Conservation (phyloP, 2,329 filamentous ascomycete genomes). For the Xylaria arbuscula region DNA sequence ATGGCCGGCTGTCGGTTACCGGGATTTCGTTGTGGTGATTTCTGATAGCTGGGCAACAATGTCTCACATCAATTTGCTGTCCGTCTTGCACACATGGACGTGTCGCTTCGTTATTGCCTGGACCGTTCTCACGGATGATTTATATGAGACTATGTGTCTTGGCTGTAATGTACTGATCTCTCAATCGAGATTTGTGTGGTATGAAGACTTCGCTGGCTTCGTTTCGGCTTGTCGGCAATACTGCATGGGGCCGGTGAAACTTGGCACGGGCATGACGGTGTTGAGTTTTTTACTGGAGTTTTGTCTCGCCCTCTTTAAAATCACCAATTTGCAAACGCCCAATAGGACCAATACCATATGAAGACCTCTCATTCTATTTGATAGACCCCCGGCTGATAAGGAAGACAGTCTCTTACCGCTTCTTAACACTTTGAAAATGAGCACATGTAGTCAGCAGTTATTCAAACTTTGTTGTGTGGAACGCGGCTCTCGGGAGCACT, state of each 20-base stretch:
- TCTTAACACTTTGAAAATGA: neutral
- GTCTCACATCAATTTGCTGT: neutral
- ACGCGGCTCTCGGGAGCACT: slow-evolving; percentile 34
- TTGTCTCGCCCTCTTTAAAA: neutral
- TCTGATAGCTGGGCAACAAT: slow-evolving; percentile 6
- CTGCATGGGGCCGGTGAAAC: neutral
- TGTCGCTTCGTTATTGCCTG: neutral
- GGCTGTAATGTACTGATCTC: neutral
- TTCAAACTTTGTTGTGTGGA: slow-evolving; percentile 22
- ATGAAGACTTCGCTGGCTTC: neutral
- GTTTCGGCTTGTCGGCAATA: neutral
- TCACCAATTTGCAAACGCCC: neutral
- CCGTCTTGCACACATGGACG: neutral
- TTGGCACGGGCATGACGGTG: neutral
- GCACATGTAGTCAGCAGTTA: slow-evolving; percentile 9
- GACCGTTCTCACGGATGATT: neutral
- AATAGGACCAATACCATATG: neutral
- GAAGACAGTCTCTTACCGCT: slow-evolving; percentile 7
- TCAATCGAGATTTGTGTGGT: slow-evolving; percentile 5
- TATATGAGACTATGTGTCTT: neutral
- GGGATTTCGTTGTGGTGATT: neutral
- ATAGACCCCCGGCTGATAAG: slow-evolving; percentile 7
- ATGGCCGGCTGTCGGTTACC: slow-evolving; percentile 7
- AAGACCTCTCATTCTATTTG: slow-evolving; percentile 6
- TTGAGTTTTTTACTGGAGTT: neutral